Evolutionary conservation across 2,329 filamentous ascomycete species (phyloP), one percentile per base, ranked within the genome.

Genomic region (Pseudocercospora eumusae): DNA sequence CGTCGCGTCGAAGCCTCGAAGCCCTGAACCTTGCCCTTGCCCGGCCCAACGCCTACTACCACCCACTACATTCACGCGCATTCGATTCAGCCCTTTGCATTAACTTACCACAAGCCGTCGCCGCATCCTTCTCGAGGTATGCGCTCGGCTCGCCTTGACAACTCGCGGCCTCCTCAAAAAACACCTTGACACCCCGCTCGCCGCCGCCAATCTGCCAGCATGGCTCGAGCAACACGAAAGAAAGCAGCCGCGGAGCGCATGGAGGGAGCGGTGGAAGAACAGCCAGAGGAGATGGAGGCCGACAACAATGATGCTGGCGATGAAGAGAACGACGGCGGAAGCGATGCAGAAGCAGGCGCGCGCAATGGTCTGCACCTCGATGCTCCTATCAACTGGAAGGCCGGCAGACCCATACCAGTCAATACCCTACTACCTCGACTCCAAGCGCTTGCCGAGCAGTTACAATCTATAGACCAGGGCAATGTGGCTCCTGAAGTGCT

Each of bases 331-430:
- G 44, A 49, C 44, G 20, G n/a, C 44, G 44, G n/a, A 15, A 18
- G 20, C 44, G 44, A 49, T 25, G 66, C 64, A 21, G 63, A 65
- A 5, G 66, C 60, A 28, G 56, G 61, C n/a, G 57, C 56, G 15
- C 60, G 65, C 23, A 58, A 20, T 8, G 25, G 42, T 13, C 85
- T 99, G 53, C 81, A 86, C 69, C 98, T 98, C 82, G 86, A 93
- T 71, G 88, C 97, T 74, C 83, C 91, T 66, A 82, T 99, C 61
- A 91, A 92, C 74, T 97, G 95, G 91, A 90, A 90, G 74, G 91
- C 93, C 47, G 95, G 93, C 62, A 95, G 91, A 77, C 87, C 92
- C 57, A 96, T 99, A 72, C 82, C 90, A 40, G 91, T 93, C 53
- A 87, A 86, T 67, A 92, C 93, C 68, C 85, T 99, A 56, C 82